These are phyloP conservation scores for Aspergillus viridinutans DNA, from an alignment of 2,329 filamentous ascomycete species.

Conservation along the genomic window DNA sequence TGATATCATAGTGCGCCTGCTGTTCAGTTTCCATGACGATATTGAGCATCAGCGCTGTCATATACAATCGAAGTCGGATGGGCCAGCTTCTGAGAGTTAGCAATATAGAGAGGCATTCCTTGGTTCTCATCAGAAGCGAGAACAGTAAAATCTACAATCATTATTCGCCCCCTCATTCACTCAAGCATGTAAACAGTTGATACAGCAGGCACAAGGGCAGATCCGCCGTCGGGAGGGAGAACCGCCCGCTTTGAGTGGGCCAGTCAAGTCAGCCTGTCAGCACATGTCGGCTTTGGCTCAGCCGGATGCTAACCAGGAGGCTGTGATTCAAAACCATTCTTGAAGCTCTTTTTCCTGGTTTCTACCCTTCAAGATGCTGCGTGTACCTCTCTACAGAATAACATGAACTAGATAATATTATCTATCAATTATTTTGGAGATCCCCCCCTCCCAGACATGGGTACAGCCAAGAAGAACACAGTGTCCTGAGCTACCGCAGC, in stretches of 20 bases:
- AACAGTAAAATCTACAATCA: background rate
- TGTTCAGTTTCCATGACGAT: background rate
- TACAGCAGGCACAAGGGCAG: background rate
- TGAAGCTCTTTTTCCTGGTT: background rate
- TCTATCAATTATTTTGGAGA: background rate
- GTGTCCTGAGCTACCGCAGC: background rate
- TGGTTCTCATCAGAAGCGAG: background rate
- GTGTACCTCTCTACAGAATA: background rate
- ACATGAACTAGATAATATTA: background rate
- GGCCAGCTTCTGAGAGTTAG: background rate
- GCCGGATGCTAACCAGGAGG: background rate
- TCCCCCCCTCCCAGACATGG: background rate
- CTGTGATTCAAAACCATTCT: background rate
- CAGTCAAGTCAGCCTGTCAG: conserved; percentile 2
- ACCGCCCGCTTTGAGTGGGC: background rate
- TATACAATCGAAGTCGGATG: background rate
- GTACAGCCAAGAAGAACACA: background rate
- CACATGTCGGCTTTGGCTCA: conserved; percentile 3
- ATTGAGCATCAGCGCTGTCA: background rate
- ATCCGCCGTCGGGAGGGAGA: background rate
- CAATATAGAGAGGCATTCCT: background rate
- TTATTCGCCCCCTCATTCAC: background rate
- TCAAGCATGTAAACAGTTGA: background rate
- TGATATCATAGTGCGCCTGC: background rate
- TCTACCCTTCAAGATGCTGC: background rate